These are phyloP conservation scores for Vicia faba DNA, from an alignment of 306 rosid genomes.

Conservation along the genomic window DNA sequence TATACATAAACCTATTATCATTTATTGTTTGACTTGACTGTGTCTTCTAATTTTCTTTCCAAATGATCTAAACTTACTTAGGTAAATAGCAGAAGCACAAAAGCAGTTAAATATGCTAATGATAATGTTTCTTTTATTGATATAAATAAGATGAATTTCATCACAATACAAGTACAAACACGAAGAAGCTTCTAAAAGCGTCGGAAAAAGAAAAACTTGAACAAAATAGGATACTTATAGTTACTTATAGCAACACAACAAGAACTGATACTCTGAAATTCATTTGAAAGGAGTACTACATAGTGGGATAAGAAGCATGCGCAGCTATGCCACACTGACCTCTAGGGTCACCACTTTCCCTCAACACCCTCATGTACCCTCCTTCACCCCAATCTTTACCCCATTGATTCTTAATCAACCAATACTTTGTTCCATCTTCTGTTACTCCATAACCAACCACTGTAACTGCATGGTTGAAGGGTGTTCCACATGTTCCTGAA, in stretches of 20 bases:
- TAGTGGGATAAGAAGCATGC: conserved; percentile 9
- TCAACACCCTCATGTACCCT: conserved; percentile 23
- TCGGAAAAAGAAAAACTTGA: neutral
- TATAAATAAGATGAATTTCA: neutral
- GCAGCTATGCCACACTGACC: conserved; percentile 19
- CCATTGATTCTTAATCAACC: conserved; percentile 36
- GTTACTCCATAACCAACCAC: conserved; percentile 11
- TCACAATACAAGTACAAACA: neutral
- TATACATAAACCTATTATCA: no score
- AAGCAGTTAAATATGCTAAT: neutral
- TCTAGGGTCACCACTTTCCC: neutral
- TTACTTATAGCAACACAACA: neutral
- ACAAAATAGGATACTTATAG: neutral
- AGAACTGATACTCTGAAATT: neutral
- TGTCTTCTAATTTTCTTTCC: no score
- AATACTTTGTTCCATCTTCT: neutral
- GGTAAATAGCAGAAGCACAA: no score
- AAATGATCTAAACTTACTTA: no score
- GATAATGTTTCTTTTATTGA: neutral
- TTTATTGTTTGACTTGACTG: no score
- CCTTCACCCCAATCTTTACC: conserved; percentile 2
- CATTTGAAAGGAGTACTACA: neutral
- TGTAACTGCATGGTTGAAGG: conserved; percentile 3
- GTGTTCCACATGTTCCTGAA: conserved; percentile 2
- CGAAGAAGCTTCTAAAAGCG: neutral